Conservation (phyloP, 2,329 filamentous ascomycete genomes). For the Microcyclospora tardicrescens region DNA sequence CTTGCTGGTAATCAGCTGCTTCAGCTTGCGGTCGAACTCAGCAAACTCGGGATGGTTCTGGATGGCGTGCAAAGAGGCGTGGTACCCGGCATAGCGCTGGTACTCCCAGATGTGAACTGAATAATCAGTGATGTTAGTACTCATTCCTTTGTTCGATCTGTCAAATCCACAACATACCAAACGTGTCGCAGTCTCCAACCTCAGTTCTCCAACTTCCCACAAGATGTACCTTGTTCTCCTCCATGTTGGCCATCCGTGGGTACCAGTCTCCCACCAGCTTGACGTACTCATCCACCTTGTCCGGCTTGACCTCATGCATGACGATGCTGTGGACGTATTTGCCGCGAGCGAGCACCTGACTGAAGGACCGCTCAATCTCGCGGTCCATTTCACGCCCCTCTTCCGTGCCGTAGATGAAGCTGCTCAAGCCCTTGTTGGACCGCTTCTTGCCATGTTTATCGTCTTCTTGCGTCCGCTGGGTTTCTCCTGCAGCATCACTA, state of each 20-base stretch:
- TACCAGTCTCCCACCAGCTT: conserved; percentile 85
- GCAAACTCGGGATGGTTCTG: conserved; percentile 70
- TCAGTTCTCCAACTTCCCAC: conserved; percentile 98
- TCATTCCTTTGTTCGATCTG: background rate
- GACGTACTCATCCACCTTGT: conserved; percentile 90
- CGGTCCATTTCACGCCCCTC: conserved; percentile 89
- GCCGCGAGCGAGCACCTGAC: conserved; percentile 81
- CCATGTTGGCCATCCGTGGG: conserved; percentile 68
- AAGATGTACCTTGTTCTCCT: conserved; percentile 86
- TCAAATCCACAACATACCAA: conserved; percentile 48
- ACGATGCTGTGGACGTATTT: conserved; percentile 99
- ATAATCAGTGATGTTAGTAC: conserved; percentile 4
- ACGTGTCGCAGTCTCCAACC: conserved; percentile 93
- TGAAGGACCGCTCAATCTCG: conserved; percentile 93
- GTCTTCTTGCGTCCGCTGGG: conserved; percentile 48
- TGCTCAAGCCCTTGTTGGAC: conserved; percentile 52
- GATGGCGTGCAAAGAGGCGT: conserved; percentile 78
- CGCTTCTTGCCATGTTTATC: conserved; percentile 47
- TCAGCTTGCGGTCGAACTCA: conserved; percentile 73
- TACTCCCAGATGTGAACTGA: conserved; percentile 99
- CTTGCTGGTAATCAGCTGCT: conserved; percentile 72
- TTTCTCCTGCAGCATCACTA: conserved; percentile 37
- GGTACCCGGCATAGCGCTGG: conserved; percentile 91
- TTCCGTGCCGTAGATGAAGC: conserved; percentile 91
- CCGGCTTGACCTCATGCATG: conserved; percentile 88